Evolutionary conservation across 352 stramenopile species (phyloP), one percentile per base, ranked within the genome.

Genomic region (Pythium oligandrum): DNA sequence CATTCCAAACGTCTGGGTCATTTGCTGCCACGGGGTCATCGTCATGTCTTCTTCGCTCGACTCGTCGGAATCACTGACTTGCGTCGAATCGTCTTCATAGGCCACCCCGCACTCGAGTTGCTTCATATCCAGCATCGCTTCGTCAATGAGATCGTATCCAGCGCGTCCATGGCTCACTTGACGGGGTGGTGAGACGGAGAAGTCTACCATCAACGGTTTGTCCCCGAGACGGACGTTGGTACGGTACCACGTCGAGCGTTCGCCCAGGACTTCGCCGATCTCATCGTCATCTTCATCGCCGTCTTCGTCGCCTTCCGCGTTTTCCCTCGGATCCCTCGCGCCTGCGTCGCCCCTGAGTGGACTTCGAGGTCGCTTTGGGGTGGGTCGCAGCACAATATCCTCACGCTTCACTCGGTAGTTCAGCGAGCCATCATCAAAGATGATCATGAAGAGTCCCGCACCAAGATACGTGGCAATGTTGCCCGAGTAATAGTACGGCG

Each of bases 1-100:
- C 69, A 91, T 91, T 33, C 81, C 78, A 37, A 91, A 88, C 4
- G 78, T 91, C 42, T 88, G 79, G 1, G 81, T 91, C 78, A 91
- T 91, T 59, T 91, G 81, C 46, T 91, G 81, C 81, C 81, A 91
- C 12, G 79, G 81, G 1, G 81, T 90, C 75, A 91, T 86, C 31
- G 55, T 79, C 66, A 87, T 81, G 46, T 91, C 77, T 52, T 83
- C 77, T 34, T 91, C 81, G 32, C 75, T 88, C 26, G 75, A 88
- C 32, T 89, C 76, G 36, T 83, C 78, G 30, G 76, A 91, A 63
- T 91, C 81, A 46, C 81, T 91, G n/a, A 87, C 73, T 75, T 91
- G 79, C 1, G 81, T 91, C 34, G 76, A 89, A 59, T 91, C 79
- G 34, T 91, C 78, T 35, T 88, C 75, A 50, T 90, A 91, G 2